phyloP scores from a whole-genome alignment of 1,284 basidiomycete species.

The Trichosporon ovoides region DNA sequence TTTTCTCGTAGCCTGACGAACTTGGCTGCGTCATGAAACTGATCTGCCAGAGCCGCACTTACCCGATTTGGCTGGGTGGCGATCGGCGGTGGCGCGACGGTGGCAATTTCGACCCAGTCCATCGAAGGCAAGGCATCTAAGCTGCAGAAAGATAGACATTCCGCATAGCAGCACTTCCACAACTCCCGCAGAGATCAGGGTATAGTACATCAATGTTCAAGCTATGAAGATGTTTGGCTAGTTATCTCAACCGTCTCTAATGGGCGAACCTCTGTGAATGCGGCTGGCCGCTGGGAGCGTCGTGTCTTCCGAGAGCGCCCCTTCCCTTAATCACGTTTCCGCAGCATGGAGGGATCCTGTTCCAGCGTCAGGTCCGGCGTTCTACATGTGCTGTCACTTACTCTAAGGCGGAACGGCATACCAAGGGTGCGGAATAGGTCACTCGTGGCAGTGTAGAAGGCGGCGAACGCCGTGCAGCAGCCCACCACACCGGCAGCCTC shows the following conservation, averaged over 20 bases:
- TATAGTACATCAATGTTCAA: no score
- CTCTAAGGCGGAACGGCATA: conserved; percentile 10
- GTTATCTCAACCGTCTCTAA: no score
- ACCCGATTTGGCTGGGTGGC: background rate
- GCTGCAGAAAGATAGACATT: no score
- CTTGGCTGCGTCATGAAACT: conserved; percentile 1
- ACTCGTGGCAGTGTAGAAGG: conserved; percentile 23
- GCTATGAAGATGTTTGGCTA: no score
- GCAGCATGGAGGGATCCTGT: background rate
- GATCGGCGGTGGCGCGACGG: background rate
- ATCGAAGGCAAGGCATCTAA: no score
- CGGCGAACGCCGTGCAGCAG: conserved; percentile 33
- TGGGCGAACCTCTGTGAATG: no score
- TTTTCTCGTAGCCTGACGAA: background rate
- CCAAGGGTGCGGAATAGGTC: conserved; percentile 12
- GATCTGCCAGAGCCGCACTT: background rate
- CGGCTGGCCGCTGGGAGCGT: no score
- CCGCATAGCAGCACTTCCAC: no score
- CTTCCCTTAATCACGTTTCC: background rate
- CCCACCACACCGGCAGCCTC: conserved; percentile 58
- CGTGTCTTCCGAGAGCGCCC: no score
- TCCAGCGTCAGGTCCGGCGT: background rate
- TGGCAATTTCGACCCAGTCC: background rate
- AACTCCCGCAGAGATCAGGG: no score
- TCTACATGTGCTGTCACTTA: conserved; percentile 7